These are phyloP conservation scores for Cairneyella variabilis DNA, from an alignment of 495 filamentous ascomycete genomes.

Conservation along the genomic window DNA sequence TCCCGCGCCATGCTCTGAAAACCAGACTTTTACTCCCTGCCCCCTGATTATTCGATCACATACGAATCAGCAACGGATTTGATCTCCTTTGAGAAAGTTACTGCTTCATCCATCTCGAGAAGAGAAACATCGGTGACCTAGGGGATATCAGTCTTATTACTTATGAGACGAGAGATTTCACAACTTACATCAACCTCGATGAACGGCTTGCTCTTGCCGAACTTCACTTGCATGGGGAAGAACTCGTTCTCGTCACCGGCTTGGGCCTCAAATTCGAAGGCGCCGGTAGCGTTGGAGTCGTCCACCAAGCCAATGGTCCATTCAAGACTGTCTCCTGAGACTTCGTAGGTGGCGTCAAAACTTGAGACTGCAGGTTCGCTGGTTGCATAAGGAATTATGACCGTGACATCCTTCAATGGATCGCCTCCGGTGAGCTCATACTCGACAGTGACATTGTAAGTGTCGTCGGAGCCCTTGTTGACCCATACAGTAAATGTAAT, in stretches of 20 bases:
- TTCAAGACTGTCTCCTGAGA: conserved; percentile 86
- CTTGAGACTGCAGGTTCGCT: conserved; percentile 85
- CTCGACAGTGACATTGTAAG: conserved; percentile 83
- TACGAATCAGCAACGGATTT: conserved; percentile 81
- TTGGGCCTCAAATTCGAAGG: conserved; percentile 90
- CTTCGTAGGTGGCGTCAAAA: conserved; percentile 92
- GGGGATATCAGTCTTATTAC: conserved; percentile 9
- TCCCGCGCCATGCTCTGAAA: conserved; percentile 15
- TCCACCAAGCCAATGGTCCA: conserved; percentile 86
- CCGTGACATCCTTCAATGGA: conserved; percentile 74
- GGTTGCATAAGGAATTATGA: conserved; percentile 78
- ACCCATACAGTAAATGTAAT: conserved; percentile 96
- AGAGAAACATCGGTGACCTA: conserved; percentile 70
- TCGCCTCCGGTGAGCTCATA: conserved; percentile 81
- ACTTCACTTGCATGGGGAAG: conserved; percentile 93
- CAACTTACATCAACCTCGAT: conserved; percentile 82
- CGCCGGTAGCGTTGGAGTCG: conserved; percentile 73
- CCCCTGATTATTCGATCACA: conserved; percentile 61
- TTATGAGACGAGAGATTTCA: background rate
- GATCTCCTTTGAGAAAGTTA: conserved; percentile 85
- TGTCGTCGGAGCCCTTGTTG: conserved; percentile 73
- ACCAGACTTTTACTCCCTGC: conserved; percentile 3
- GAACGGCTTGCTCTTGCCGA: conserved; percentile 81
- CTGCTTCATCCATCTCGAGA: conserved; percentile 74
- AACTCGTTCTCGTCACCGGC: conserved; percentile 84